phyloP scores from a whole-genome alignment of 352 stramenopile species.

The Thalassiosira pacifica region DNA sequence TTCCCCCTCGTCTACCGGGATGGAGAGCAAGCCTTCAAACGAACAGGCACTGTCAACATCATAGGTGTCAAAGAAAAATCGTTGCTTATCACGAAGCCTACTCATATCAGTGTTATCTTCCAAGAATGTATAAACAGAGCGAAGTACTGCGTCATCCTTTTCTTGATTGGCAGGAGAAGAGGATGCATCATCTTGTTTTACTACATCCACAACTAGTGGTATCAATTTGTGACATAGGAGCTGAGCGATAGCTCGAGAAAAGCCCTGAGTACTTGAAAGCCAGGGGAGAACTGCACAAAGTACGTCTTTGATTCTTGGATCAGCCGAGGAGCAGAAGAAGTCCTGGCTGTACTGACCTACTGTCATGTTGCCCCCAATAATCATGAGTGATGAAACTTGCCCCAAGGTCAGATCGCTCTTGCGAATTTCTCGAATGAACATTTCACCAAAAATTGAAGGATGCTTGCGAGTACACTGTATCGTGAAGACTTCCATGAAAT shows the following conservation, averaged over 20 bases:
- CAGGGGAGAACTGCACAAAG: conserved; percentile 78
- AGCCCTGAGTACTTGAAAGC: conserved; percentile 85
- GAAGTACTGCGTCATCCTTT: conserved; percentile 49
- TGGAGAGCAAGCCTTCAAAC: conserved; percentile 76
- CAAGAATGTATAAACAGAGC: conserved; percentile 72
- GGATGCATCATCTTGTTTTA: too few species aligned
- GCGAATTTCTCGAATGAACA: conserved; percentile 70
- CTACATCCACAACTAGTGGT: conserved; percentile 70
- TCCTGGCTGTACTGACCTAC: conserved; percentile 70
- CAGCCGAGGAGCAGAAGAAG: conserved; percentile 61
- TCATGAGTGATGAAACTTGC: conserved; percentile 82
- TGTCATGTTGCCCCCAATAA: conserved; percentile 82
- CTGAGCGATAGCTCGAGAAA: conserved; percentile 83
- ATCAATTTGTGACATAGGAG: conserved; percentile 78
- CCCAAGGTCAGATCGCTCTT: conserved; percentile 71
- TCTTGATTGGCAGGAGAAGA: background rate
- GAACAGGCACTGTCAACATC: conserved; percentile 74
- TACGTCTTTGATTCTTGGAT: conserved; percentile 67
- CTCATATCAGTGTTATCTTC: conserved; percentile 82
- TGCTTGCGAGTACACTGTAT: conserved; percentile 76
- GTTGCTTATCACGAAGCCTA: conserved; percentile 77
- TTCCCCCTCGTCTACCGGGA: conserved; percentile 79
- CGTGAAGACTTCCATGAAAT: conserved; percentile 84
- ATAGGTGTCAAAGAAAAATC: conserved; percentile 80
- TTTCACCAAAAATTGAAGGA: conserved; percentile 67